Percentiles rank a stretch among this genome's conserved stretches.
Conservation (phyloP, 129 eudicot species). For the Flaveria trinervia region DNA sequence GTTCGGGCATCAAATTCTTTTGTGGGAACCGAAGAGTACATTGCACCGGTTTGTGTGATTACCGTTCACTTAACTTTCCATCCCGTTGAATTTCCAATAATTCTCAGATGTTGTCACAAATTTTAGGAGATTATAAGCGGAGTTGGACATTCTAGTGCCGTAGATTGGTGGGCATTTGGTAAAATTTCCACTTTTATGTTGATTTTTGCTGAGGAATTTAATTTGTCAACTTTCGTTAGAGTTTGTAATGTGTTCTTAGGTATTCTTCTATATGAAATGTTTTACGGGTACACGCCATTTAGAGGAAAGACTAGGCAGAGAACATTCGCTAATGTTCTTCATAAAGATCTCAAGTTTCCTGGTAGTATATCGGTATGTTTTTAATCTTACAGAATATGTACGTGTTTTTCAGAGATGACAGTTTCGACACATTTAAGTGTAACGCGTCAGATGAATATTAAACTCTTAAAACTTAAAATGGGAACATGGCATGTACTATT, state of each 20-base stretch:
- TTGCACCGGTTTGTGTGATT: slow-evolving; percentile 77
- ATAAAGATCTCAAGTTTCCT: slow-evolving; percentile 85
- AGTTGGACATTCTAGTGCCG: slow-evolving; percentile 95
- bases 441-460: too few relatives aligned
- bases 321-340: slow-evolving; percentile 89
- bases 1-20: slow-evolving; percentile 96
- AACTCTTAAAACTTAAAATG: too few relatives aligned
- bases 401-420: neutral
- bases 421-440: neutral
- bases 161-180: slow-evolving; percentile 99
- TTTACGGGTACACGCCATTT: slow-evolving; percentile 93
- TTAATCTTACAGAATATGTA: neutral
- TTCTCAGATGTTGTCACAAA: neutral
- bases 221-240: neutral
- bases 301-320: slow-evolving; percentile 99
- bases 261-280: slow-evolving; percentile 83
- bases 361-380: slow-evolving; percentile 63
- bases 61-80: neutral
- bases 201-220: neutral
- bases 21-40: slow-evolving; percentile 96
- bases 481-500: too few relatives aligned
- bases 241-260: slow-evolving; percentile 42
- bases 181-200: slow-evolving; percentile 23
- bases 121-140: slow-evolving; percentile 85
- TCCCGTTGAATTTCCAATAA: neutral